Evolutionary conservation across 352 stramenopile species (phyloP).

Genomic region (Pythium volutum): DNA sequence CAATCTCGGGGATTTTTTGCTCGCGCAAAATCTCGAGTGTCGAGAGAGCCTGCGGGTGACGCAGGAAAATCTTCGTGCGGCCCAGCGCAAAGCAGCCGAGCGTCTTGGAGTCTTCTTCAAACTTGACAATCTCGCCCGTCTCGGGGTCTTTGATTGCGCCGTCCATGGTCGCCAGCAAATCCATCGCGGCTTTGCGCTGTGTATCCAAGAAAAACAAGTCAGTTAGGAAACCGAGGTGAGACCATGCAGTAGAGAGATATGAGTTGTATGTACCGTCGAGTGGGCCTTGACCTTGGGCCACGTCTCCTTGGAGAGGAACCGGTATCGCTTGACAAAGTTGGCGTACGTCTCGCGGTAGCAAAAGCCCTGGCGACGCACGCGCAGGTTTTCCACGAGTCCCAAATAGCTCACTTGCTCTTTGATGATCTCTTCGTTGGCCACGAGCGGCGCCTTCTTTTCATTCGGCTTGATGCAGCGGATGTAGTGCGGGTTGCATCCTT

Average conservation of each 20-base stretch:
- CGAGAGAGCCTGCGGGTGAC: slow-evolving; percentile 86
- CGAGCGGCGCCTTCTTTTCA: slow-evolving; percentile 76
- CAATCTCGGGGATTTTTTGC: slow-evolving; percentile 69
- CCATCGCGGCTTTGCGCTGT: slow-evolving; percentile 65
- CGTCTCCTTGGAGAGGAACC: slow-evolving; percentile 76
- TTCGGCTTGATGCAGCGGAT: slow-evolving; percentile 91
- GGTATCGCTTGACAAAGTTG: slow-evolving; percentile 83
- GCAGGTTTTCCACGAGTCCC: slow-evolving; percentile 79
- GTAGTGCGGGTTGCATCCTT: slow-evolving; percentile 92
- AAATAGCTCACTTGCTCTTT: slow-evolving; percentile 78
- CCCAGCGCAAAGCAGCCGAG: slow-evolving; percentile 81
- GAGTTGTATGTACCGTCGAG: slow-evolving; percentile 34
- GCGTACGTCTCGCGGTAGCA: slow-evolving; percentile 82
- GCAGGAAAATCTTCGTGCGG: slow-evolving; percentile 89
- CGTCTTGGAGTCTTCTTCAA: slow-evolving; percentile 70
- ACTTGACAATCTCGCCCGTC: slow-evolving; percentile 52
- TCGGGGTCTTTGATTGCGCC: slow-evolving; percentile 59
- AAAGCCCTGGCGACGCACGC: slow-evolving; percentile 81
- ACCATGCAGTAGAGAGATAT: too few species aligned
- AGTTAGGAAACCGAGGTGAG: too few species aligned
- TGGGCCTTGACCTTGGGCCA: slow-evolving; percentile 63
- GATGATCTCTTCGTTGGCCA: slow-evolving; percentile 65
- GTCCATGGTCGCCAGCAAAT: slow-evolving; percentile 61
- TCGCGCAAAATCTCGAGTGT: slow-evolving; percentile 80
- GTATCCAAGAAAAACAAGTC: slow-evolving; percentile 2